A percentile compares a stretch with the other conserved stretches of the same genome.
Evolutionary conservation across 2,329 filamentous ascomycete genomes (phyloP).

Genomic region (Lachnellula arida): DNA sequence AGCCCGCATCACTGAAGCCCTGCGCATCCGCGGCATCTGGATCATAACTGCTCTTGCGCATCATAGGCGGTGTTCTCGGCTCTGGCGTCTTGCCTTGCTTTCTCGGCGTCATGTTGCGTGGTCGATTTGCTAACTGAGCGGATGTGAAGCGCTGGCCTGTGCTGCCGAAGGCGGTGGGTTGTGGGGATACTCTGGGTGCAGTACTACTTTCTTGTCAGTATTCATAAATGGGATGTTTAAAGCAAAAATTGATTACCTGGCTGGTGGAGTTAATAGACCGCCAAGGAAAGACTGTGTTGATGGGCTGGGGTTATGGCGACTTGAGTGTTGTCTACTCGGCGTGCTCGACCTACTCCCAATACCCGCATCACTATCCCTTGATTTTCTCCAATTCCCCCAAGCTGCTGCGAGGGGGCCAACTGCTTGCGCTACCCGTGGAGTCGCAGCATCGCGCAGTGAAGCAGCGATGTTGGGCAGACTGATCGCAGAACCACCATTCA

Average conservation of each 20-base stretch:
- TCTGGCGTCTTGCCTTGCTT: conserved; percentile 37
- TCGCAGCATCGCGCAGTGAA: conserved; percentile 68
- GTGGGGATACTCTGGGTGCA: conserved; percentile 21
- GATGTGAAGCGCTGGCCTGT: conserved; percentile 55
- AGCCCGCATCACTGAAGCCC: conserved; percentile 38
- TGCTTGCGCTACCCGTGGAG: conserved; percentile 78
- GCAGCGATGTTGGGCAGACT: conserved; percentile 72
- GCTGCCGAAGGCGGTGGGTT: conserved; percentile 57
- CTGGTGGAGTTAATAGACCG: conserved; percentile 85
- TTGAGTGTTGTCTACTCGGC: conserved; percentile 24
- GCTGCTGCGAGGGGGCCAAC: conserved; percentile 78
- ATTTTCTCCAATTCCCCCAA: conserved; percentile 90
- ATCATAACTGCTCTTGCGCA: conserved; percentile 54
- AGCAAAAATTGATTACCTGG: conserved; percentile 31
- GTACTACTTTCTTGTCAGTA: neutral
- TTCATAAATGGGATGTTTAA: conserved; percentile 31
- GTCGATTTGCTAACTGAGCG: conserved; percentile 40
- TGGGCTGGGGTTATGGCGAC: conserved; percentile 41
- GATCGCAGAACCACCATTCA: conserved; percentile 63
- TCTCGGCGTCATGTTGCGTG: conserved; percentile 30
- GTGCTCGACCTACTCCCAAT: conserved; percentile 23
- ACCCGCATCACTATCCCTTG: conserved; percentile 33
- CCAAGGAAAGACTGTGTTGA: conserved; percentile 61
- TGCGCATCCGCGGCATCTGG: conserved; percentile 52
- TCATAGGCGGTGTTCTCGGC: conserved; percentile 55